These are phyloP conservation scores for Fusarium penzigii DNA, from an alignment of 2,329 filamentous ascomycete species.

Conservation along the genomic window DNA sequence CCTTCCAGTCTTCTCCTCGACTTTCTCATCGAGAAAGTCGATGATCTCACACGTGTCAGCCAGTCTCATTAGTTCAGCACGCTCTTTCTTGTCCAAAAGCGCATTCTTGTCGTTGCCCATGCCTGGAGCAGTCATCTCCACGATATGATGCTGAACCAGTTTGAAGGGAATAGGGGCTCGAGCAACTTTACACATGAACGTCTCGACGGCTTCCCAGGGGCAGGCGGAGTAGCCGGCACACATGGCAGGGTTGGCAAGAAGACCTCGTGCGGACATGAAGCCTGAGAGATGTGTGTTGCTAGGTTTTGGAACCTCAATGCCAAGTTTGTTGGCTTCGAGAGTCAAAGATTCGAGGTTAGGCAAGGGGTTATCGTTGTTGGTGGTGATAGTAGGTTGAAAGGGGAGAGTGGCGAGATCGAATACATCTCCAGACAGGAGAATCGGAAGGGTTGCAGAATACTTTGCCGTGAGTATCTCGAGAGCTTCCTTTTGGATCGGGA, in stretches of 20 bases:
- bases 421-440: slow-evolving; percentile 70
- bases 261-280: slow-evolving; percentile 70
- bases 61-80: slow-evolving; percentile 49
- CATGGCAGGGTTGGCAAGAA: slow-evolving; percentile 67
- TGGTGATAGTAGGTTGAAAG: slow-evolving; percentile 36
- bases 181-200: slow-evolving; percentile 61
- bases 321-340: slow-evolving; percentile 19
- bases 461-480: slow-evolving; percentile 56
- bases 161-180: slow-evolving; percentile 62
- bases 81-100: slow-evolving; percentile 58
- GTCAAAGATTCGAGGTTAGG: slow-evolving; percentile 32
- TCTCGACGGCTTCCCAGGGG: slow-evolving; percentile 63
- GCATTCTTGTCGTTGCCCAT: slow-evolving; percentile 53
- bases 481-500: slow-evolving; percentile 62
- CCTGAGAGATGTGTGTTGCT: slow-evolving; percentile 56
- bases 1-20: slow-evolving; percentile 37
- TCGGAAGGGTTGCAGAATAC: slow-evolving; percentile 56
- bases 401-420: slow-evolving; percentile 57
- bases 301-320: slow-evolving; percentile 26
- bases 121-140: slow-evolving; percentile 65
- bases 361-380: slow-evolving; percentile 21
- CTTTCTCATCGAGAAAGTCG: slow-evolving; percentile 59
- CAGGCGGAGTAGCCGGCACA: slow-evolving; percentile 60
- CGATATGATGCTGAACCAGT: slow-evolving; percentile 64
- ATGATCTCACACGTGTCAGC: slow-evolving; percentile 58